Evolutionary conservation across 2,329 filamentous ascomycete species (phyloP).

Genomic region (Talaromyces amestolkiae): DNA sequence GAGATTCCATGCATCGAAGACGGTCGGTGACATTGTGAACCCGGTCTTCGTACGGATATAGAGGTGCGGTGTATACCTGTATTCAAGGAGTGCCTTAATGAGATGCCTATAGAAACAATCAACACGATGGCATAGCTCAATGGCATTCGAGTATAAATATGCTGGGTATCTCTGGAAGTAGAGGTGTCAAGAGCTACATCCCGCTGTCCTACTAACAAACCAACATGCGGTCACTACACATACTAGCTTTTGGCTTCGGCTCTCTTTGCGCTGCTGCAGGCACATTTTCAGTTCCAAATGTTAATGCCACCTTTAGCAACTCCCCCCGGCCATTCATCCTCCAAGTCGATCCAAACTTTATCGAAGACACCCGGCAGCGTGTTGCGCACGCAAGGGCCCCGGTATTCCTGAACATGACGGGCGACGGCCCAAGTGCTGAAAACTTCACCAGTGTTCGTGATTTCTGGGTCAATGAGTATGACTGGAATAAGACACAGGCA

Average conservation of each 20-base stretch:
- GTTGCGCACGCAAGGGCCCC: not conserved
- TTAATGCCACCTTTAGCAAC: not conserved
- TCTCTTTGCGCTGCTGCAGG: not conserved
- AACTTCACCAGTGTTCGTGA: conserved; percentile 9
- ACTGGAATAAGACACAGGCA: conserved; percentile 2
- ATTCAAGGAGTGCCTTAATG: not conserved
- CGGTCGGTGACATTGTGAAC: not conserved
- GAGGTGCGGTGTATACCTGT: not conserved
- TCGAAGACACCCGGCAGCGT: not conserved
- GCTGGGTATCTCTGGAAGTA: not conserved
- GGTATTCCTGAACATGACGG: not conserved
- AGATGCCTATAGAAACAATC: not conserved
- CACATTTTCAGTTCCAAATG: not conserved
- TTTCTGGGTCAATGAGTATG: conserved; percentile 11
- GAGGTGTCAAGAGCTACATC: not conserved
- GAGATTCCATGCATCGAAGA: not conserved
- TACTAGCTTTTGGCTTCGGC: not conserved
- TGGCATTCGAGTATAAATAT: not conserved
- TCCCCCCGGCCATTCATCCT: not conserved
- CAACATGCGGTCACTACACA: not conserved
- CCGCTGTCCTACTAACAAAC: not conserved
- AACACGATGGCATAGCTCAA: not conserved
- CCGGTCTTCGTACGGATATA: not conserved
- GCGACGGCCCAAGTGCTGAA: conserved; percentile 8
- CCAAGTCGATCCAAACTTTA: not conserved